Base-by-base conservation (phyloP, 2,329 filamentous ascomycete genomes). In the Thelonectria discophora region DNA sequence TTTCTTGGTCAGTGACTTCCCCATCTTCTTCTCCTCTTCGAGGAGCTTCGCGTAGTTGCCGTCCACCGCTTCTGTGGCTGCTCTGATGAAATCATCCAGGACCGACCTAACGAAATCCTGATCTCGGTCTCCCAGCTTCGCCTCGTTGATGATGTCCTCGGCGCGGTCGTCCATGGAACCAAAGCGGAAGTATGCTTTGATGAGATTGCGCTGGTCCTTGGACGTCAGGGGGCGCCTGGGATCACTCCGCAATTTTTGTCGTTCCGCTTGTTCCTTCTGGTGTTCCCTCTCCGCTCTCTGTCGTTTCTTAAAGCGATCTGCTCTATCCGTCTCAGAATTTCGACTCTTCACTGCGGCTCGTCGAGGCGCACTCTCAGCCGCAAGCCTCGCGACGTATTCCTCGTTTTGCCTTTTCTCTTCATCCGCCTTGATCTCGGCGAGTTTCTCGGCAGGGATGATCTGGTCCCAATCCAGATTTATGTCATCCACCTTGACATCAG, bases 401-500 rank as follows among this genome's bases (percentile, higher is more conserved):
- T 94, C 92, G 58, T 97, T 88, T 58, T 91, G 88, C 72, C 91
- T 90, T 75, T 90, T 88, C 68, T 96, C 91, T 72, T 98, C 94
- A 52, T 97, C 92, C 0, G 88, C 89, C 76, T 96, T 97, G 78
- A 98, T 91, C 62, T 89, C 89, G 15, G 94, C 94, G 17, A 99
- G 85, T 72, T 97, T 89, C 8, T 97, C 93, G 62, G 94, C 93
- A 0, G 95, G 96, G 69, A 99, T 98, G 71, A 99, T 99, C 68
- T 98, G 91, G 72, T 99, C 95, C 95, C 95, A 99, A 69, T 96
- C 93, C 24, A 98, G 88, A 66, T 82, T 80, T 50, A 87, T 81
- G 52, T 88, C 85, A 61, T 98, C 92, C 21, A 98, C 91, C 79
- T 98, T 98, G 77, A 98, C 94, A 76, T 99, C 95, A 1, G 95